phyloP scores from a whole-genome alignment of 352 stramenopile genomes.

The Phytopythium mirpurense region DNA sequence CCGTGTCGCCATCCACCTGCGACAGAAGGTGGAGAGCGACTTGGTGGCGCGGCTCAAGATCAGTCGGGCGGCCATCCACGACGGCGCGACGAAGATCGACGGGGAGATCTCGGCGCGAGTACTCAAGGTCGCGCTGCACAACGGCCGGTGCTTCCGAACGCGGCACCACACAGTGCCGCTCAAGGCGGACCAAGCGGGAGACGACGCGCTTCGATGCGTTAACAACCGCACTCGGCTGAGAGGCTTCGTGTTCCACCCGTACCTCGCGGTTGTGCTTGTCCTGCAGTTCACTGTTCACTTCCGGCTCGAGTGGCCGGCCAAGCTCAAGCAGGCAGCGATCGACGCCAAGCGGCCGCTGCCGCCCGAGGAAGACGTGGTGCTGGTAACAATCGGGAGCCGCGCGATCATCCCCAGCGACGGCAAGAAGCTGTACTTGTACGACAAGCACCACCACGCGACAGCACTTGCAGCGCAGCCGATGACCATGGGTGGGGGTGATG shows the following conservation, averaged over 20 bases:
- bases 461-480: conserved; percentile 16
- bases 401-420: conserved; percentile 67
- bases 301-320: conserved; percentile 57
- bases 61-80: conserved; percentile 49
- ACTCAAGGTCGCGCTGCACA: conserved; percentile 87
- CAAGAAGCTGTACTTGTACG: conserved; percentile 69
- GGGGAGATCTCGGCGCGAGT: conserved; percentile 70
- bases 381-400: conserved; percentile 69
- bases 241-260: conserved; percentile 72
- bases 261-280: conserved; percentile 76
- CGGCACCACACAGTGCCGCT: conserved; percentile 59
- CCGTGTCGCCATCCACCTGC: conserved; percentile 61
- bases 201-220: conserved; percentile 56
- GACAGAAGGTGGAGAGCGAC: conserved; percentile 63
- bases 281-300: conserved; percentile 88
- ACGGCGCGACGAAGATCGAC: conserved; percentile 40
- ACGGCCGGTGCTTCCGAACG: conserved; percentile 77
- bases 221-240: conserved; percentile 46
- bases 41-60: conserved; percentile 56
- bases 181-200: conserved; percentile 57
- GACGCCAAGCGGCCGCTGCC: conserved; percentile 44
- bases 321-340: conserved; percentile 57
- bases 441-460: conserved; percentile 44
- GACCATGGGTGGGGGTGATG: conserved; percentile 8
- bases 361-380: conserved; percentile 68